Conservation (phyloP, 306 rosid genomes). For the Cucumis melo region DNA sequence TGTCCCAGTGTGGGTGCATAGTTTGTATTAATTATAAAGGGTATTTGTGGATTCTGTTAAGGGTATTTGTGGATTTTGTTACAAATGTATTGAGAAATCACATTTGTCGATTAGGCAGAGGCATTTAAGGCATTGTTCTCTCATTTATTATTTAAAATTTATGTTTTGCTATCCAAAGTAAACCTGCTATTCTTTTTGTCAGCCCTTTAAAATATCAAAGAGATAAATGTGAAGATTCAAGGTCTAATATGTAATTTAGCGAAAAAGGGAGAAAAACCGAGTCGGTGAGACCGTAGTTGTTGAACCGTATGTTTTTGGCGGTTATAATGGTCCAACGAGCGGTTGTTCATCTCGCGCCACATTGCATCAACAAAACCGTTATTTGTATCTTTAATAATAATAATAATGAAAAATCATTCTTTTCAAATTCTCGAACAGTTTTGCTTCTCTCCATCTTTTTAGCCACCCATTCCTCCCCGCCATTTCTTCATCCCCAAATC, state of each 20-base stretch:
- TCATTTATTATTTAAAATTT: no score
- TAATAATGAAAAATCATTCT: neutral
- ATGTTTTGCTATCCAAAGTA: no score
- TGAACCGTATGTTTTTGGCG: neutral
- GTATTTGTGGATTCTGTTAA: no score
- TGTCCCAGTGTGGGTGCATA: no score
- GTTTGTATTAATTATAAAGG: no score
- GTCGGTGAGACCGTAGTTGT: neutral
- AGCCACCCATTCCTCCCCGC: constrained; percentile 51
- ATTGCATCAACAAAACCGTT: neutral
- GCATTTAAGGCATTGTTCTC: no score
- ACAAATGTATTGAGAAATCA: no score
- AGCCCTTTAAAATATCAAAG: no score
- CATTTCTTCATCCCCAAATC: constrained; percentile 40
- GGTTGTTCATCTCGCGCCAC: neutral
- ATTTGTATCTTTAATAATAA: neutral
- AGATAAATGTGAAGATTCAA: neutral
- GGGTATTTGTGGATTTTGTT: no score
- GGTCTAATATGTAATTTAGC: neutral
- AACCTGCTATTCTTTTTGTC: no score
- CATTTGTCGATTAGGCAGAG: no score
- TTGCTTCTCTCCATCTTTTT: constrained; percentile 21
- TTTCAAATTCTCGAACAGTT: neutral
- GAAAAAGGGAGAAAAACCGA: no score
- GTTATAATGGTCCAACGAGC: neutral